phyloP scores from a whole-genome alignment of 2,329 filamentous ascomycete genomes.

The Lachnellula arida region DNA sequence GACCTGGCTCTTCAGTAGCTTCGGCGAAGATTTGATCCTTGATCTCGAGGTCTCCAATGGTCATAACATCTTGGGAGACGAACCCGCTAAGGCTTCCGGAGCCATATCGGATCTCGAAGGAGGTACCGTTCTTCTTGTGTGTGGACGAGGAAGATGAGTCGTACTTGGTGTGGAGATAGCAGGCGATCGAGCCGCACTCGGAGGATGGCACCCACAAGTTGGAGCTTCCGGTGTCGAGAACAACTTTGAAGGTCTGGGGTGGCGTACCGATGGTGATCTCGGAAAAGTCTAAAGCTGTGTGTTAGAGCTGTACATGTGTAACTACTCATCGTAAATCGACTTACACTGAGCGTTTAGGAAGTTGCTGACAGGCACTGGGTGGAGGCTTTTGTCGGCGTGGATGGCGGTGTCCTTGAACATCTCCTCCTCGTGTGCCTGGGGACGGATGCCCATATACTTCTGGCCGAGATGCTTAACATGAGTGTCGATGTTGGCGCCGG shows the following conservation, averaged over 20 bases:
- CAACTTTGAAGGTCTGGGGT: conserved; percentile 94
- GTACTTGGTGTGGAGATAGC: conserved; percentile 96
- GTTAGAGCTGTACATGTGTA: conserved; percentile 9
- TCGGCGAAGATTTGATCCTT: conserved; percentile 93
- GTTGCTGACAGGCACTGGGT: conserved; percentile 89
- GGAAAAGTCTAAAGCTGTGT: conserved; percentile 72
- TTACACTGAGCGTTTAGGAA: conserved; percentile 98
- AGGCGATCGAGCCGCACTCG: conserved; percentile 91
- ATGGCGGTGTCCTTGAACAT: conserved; percentile 74
- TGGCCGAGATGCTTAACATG: conserved; percentile 82
- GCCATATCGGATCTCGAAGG: conserved; percentile 92
- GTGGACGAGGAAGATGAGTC: conserved; percentile 84
- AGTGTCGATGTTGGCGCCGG: conserved; percentile 73
- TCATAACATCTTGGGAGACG: conserved; percentile 81
- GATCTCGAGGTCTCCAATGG: conserved; percentile 84
- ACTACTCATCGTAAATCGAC: conserved; percentile 32
- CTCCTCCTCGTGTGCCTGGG: conserved; percentile 63
- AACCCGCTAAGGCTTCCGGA: conserved; percentile 92
- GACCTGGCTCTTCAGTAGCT: conserved; percentile 89
- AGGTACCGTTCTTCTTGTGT: conserved; percentile 89
- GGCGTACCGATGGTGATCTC: conserved; percentile 91
- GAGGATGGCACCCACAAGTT: conserved; percentile 97
- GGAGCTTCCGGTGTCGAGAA: conserved; percentile 96
- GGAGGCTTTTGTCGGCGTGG: conserved; percentile 57
- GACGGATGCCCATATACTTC: conserved; percentile 89